Percentiles rank a stretch among this genome's conserved stretches.
Conservation (phyloP, 345 rosid species). For the Litchi chinensis region DNA sequence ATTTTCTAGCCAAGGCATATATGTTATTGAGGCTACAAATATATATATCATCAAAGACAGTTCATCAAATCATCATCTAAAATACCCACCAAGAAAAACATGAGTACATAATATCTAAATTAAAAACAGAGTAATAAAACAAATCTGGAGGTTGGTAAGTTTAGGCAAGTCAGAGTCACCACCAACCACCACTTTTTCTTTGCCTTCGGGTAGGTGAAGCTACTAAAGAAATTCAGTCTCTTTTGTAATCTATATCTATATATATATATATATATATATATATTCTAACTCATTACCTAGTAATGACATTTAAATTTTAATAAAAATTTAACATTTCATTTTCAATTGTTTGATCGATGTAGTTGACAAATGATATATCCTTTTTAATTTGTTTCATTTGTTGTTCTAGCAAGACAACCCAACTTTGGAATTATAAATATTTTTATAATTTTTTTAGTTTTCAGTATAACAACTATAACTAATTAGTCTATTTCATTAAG, state of each 20-base stretch:
- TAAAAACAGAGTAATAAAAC: neutral
- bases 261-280: neutral
- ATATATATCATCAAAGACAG: neutral
- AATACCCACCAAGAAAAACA: neutral
- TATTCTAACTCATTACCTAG: no score
- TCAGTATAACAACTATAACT: no score
- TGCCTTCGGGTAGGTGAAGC: constrained; percentile 32
- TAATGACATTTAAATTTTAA: neutral
- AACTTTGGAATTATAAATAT: no score
- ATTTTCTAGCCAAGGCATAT: neutral
- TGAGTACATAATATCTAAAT: neutral
- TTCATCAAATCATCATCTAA: neutral
- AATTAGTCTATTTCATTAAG: neutral
- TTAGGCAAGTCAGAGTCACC: constrained; percentile 23
- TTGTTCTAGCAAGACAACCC: neutral
- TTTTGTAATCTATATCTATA: neutral
- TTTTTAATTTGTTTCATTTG: no score
- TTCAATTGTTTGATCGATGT: neutral
- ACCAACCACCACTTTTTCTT: constrained; percentile 27
- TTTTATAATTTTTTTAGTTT: neutral
- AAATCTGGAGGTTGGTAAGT: constrained; percentile 17
- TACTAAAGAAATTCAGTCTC: neutral
- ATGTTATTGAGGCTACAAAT: neutral
- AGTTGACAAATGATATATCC: no score
- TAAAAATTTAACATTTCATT: neutral